Percentiles rank a stretch among this genome's conserved stretches.
Evolutionary conservation across 768 basidiomycete species (phyloP).

Genomic region (Hericium alpestre): DNA sequence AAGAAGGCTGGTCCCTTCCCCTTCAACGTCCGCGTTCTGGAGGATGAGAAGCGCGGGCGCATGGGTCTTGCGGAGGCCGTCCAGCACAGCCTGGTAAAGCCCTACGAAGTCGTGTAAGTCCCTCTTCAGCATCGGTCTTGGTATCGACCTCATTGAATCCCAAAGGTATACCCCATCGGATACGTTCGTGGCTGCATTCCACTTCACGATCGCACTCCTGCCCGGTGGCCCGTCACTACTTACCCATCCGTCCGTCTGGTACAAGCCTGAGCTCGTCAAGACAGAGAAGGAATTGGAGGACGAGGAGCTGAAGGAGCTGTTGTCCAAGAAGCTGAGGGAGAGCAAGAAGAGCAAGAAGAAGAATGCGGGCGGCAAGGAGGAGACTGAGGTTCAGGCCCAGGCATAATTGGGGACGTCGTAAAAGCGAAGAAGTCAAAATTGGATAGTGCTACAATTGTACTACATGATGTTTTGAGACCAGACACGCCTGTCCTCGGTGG

Average conservation of each 20-base stretch:
- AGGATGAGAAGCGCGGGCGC: conserved; percentile 91
- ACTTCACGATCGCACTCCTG: conserved; percentile 91
- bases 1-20: conserved; percentile 98
- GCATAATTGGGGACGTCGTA: conserved; percentile 19
- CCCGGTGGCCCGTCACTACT: conserved; percentile 82
- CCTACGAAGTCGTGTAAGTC: conserved; percentile 87
- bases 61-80: conserved; percentile 95
- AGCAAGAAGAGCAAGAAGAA: conserved; percentile 91
- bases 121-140: background rate
- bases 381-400: conserved; percentile 19
- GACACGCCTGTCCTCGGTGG: conserved; percentile 6
- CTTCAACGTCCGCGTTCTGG: conserved; percentile 88
- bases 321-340: conserved; percentile 75
- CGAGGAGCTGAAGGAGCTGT: conserved; percentile 68
- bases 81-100: conserved; percentile 86
- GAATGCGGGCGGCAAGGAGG: conserved; percentile 46
- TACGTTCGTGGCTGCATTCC: conserved; percentile 89
- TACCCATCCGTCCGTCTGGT: conserved; percentile 86
- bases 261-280: conserved; percentile 84
- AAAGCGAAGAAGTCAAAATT: conserved; percentile 15
- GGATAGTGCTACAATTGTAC: conserved; percentile 10
- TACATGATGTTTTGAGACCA: conserved; percentile 1
- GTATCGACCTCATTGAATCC: conserved; percentile 1
- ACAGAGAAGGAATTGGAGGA: conserved; percentile 85
- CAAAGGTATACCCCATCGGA: conserved; percentile 67